Conservation (phyloP, 2,329 filamentous ascomycete genomes). For the Penicillium sp. region DNA sequence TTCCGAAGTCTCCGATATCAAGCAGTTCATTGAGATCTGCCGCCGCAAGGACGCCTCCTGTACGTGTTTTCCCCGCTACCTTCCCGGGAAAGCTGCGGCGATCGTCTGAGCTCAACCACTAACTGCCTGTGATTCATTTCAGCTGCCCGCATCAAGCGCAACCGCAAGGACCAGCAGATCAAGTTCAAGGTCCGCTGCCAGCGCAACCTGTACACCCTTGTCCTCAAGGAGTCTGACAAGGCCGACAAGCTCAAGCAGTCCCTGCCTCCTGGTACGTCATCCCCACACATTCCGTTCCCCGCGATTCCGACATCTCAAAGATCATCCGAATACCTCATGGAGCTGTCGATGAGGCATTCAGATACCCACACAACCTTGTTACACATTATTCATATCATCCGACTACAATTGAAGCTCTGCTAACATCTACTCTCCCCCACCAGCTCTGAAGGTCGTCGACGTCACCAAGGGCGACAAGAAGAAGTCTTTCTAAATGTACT, state of each 20-base stretch:
- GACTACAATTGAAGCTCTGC: slow-evolving; percentile 5
- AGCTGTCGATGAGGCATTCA: not conserved
- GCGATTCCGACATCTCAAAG: slow-evolving; percentile 4
- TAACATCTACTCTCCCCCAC: slow-evolving; percentile 26
- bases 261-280: slow-evolving; percentile 86
- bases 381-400: not conserved
- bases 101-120: slow-evolving; percentile 17
- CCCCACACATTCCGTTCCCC: slow-evolving; percentile 10
- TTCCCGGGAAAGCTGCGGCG: slow-evolving; percentile 5
- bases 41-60: slow-evolving; percentile 99
- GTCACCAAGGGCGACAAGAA: slow-evolving; percentile 51
- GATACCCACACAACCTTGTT: not conserved
- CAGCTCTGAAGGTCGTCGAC: slow-evolving; percentile 51
- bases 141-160: slow-evolving; percentile 97
- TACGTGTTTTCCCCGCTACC: slow-evolving; percentile 61
- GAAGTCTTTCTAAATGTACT: slow-evolving; percentile 48
- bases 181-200: slow-evolving; percentile 99
- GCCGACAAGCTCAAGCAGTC: slow-evolving; percentile 99
- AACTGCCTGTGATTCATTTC: slow-evolving; percentile 19
- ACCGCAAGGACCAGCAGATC: slow-evolving; percentile 85
- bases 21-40: slow-evolving; percentile 99
- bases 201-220: slow-evolving; percentile 94
- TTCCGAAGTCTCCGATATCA: slow-evolving; percentile 97
- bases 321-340: not conserved
- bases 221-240: slow-evolving; percentile 98